Evolutionary conservation across 805 yeast species (phyloP), one percentile per base, ranked within the genome.

Genomic region (Zygosaccharomyces bisporus): DNA sequence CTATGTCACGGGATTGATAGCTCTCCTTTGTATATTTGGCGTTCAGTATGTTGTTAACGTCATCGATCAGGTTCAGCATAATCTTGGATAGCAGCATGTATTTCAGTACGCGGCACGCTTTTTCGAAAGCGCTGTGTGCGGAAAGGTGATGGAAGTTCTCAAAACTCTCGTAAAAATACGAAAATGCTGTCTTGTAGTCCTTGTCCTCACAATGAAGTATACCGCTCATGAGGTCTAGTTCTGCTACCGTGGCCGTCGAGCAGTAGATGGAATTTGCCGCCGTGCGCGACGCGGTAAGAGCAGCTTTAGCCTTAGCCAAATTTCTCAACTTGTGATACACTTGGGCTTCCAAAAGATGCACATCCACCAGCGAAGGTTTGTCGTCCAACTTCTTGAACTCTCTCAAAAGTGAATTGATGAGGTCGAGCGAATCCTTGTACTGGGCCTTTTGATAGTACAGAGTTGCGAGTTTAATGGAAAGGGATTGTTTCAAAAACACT

Each of bases 201-300:
- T 86, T 86, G 58, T 93, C 98, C 67, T 93, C 97, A 30, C 97
- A 95, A 69, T 91, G 95, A 51, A 93, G 75, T 44, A 91, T 81
- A 55, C 99, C 99, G 62, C 95, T 83, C 83, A 91, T 89, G 69
- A 87, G 78, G 64, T 93, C 99, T 44, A 93, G 76, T 61, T 89
- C 95, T 1, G 98, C 98, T 68, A 93, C 96, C 56, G 84, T 76
- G 41, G 81, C 72, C n/a, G 97, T 86, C 7, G 98, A 95, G 58
- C 96, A 86, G 70, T 90, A 95, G 41, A 93, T 87, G 17, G 97
- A 78, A 65, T 93, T 95, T n/a, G 99, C 99, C 2, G 95, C 84
- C 0, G 99, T 93, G 66, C 98, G 79, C 1, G 99, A 96, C 37
- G 95, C 82, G 2, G 98, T 89, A 56, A 93, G 74, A 2, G 96